Conservation (phyloP, 148 eudicot species). For the Camellia lanceoleosa region DNA sequence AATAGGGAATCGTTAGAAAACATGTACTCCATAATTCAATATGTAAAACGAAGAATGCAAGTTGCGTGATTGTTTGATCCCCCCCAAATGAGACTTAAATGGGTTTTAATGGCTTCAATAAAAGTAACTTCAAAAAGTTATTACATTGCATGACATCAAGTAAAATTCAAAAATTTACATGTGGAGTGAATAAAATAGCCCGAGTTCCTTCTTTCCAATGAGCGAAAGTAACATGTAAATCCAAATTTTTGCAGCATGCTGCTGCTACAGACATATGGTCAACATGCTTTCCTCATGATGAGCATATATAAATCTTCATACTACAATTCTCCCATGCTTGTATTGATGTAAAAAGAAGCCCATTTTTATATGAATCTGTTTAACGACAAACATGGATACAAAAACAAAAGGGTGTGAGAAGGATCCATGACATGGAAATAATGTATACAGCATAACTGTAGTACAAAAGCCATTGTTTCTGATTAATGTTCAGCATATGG, state of each 20-base stretch:
- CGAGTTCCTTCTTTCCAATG: background rate
- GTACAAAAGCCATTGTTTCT: background rate
- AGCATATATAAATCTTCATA: background rate
- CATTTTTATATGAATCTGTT: background rate
- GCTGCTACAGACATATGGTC: background rate
- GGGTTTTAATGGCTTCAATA: no score
- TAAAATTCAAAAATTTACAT: background rate
- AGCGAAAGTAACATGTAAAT: background rate
- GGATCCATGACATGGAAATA: background rate
- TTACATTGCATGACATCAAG: background rate
- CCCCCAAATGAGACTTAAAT: no score
- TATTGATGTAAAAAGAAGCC: background rate
- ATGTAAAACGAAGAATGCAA: no score
- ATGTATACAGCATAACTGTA: background rate
- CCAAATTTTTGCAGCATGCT: background rate
- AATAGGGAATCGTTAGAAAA: no score
- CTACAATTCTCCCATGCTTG: background rate
- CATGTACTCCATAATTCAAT: no score
- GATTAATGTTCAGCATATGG: background rate
- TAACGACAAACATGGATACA: background rate
- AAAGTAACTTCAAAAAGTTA: background rate
- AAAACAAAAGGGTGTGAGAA: background rate
- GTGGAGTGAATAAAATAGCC: background rate
- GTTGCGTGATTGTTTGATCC: no score
- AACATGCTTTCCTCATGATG: background rate